A percentile compares a stretch with the other conserved stretches of the same genome.
Evolutionary conservation across 2,329 filamentous ascomycete species (phyloP).

Genomic region (Acrodontium crateriforme): DNA sequence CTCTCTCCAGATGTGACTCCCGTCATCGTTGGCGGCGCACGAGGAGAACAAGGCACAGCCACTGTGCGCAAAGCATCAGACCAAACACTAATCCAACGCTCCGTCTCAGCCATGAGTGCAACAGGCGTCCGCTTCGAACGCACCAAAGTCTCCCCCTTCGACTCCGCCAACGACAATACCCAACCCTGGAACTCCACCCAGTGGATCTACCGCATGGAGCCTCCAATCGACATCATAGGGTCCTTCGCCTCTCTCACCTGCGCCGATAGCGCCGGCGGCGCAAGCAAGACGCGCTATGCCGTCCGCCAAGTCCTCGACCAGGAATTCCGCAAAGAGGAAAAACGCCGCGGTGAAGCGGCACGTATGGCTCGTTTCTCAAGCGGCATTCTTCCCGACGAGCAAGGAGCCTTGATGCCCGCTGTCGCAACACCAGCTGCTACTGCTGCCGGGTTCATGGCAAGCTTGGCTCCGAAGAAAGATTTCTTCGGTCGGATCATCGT

Average conservation of each 20-base stretch:
- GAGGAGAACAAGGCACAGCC: constrained; percentile 39
- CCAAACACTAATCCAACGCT: constrained; percentile 63
- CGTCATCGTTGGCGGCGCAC: constrained; percentile 54
- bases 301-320: constrained; percentile 87
- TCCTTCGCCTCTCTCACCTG: constrained; percentile 56
- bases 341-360: constrained; percentile 50
- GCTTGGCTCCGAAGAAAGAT: constrained; percentile 34
- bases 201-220: constrained; percentile 91
- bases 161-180: constrained; percentile 23
- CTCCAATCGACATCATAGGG: constrained; percentile 67
- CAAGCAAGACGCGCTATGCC: constrained; percentile 72
- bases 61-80: constrained; percentile 82
- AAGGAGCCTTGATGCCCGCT: constrained; percentile 11
- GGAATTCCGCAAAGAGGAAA: constrained; percentile 64
- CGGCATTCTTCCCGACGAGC: constrained; percentile 23
- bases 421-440: constrained; percentile 5
- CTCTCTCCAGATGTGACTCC: constrained; percentile 84
- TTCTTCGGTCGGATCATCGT: constrained; percentile 70
- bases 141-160: constrained; percentile 56
- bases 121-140: constrained; percentile 70
- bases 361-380: constrained; percentile 51
- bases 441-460: constrained; percentile 1
- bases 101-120: constrained; percentile 70
- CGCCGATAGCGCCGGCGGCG: constrained; percentile 36
- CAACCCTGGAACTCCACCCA: constrained; percentile 9